A percentile compares a stretch with the other conserved stretches of the same genome.
These are phyloP conservation scores for Teratosphaeria nubilosa DNA, from an alignment of 2,329 filamentous ascomycete genomes.

Conservation along the genomic window DNA sequence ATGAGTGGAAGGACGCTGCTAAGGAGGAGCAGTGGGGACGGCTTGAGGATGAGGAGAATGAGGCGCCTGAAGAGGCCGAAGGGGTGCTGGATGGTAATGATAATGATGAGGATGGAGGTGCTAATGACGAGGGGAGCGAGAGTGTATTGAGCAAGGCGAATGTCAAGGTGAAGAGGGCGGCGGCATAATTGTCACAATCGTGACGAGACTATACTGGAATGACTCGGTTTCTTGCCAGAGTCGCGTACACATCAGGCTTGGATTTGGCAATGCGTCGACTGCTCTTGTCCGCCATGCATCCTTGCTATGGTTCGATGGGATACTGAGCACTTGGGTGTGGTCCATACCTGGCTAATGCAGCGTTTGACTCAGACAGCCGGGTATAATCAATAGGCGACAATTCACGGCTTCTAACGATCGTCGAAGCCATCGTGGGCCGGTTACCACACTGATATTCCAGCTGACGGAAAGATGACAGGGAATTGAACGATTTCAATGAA, in stretches of 20 bases:
- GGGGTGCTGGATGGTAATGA: constrained; percentile 1
- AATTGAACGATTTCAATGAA: too few relatives aligned
- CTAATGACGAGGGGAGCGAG: neutral
- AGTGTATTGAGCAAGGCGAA: neutral
- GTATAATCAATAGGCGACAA: too few relatives aligned
- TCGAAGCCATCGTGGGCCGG: too few relatives aligned
- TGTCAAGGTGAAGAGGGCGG: neutral
- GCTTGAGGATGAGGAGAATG: constrained; percentile 4
- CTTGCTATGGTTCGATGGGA: too few relatives aligned
- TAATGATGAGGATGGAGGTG: neutral
- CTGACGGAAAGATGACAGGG: too few relatives aligned
- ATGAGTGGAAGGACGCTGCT: constrained; percentile 45
- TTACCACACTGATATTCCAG: too few relatives aligned
- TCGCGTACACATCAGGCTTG: neutral
- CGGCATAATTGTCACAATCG: neutral
- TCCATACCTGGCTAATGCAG: too few relatives aligned
- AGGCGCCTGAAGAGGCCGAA: neutral
- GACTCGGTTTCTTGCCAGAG: too few relatives aligned
- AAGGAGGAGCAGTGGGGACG: constrained; percentile 50
- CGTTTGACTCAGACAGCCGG: too few relatives aligned
- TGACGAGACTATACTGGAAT: neutral
- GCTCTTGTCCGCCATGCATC: too few relatives aligned
- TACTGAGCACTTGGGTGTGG: too few relatives aligned
- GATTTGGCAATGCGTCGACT: neutral
- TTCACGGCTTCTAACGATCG: too few relatives aligned